Conservation (phyloP, 2,329 filamentous ascomycete species). For the Aspergillus neotritici region DNA sequence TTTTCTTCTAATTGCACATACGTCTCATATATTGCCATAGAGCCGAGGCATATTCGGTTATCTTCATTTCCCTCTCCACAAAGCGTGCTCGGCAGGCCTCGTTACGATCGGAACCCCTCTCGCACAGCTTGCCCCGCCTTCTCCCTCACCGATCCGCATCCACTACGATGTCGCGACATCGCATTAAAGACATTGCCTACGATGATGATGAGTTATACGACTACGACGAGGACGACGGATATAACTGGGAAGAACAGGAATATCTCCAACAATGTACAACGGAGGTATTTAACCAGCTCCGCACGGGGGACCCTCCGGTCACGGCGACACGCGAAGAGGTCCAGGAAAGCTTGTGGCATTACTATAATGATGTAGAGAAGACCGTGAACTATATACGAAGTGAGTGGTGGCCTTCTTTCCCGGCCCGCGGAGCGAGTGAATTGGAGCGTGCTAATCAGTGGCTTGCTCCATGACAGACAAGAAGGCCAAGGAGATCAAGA, state of each 20-base stretch:
- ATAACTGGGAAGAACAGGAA: slow-evolving; percentile 43
- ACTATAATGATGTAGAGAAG: slow-evolving; percentile 89
- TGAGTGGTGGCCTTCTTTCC: slow-evolving; percentile 29
- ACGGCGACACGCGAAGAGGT: slow-evolving; percentile 66
- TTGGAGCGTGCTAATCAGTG: slow-evolving; percentile 4
- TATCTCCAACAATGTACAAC: slow-evolving; percentile 61
- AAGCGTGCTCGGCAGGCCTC: neutral
- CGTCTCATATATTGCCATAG: too few species aligned
- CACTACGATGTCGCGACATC: slow-evolving; percentile 40
- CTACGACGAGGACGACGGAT: slow-evolving; percentile 38
- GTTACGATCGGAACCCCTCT: too few species aligned
- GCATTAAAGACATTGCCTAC: slow-evolving; percentile 41
- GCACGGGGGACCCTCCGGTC: slow-evolving; percentile 52
- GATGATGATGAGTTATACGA: slow-evolving; percentile 38
- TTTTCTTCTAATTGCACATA: too few species aligned
- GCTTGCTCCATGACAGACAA: slow-evolving; percentile 21
- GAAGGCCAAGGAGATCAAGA: slow-evolving; percentile 33
- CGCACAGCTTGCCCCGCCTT: neutral
- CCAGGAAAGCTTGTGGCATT: slow-evolving; percentile 87
- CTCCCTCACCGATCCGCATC: slow-evolving; percentile 3
- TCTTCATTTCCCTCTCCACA: neutral
- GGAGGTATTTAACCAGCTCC: slow-evolving; percentile 62
- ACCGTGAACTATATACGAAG: slow-evolving; percentile 73
- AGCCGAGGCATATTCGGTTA: too few species aligned
- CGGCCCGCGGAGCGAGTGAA: neutral